Conservation (phyloP, 441 rosid species). For the Dalechampia spathulata region DNA sequence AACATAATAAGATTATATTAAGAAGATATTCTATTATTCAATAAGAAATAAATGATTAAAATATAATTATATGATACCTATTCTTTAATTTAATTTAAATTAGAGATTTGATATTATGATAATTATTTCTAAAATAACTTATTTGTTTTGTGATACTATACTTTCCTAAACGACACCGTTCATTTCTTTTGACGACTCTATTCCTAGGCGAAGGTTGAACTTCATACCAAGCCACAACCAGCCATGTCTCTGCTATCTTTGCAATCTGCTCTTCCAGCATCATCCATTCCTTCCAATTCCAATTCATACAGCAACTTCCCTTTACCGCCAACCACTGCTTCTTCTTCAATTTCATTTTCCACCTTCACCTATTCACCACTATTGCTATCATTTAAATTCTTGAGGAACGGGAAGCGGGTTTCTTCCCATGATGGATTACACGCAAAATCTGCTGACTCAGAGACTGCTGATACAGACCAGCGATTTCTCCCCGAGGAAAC, state of each 20-base stretch:
- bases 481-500: constrained; percentile 3
- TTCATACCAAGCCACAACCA: not conserved
- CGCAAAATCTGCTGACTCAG: constrained; percentile 27
- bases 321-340: constrained; percentile 8
- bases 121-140: no score
- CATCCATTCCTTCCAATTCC: not conserved
- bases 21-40: no score
- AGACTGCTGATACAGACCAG: constrained; percentile 17
- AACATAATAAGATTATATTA: no score
- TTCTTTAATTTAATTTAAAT: no score
- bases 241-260: constrained; percentile 16
- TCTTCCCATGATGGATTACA: constrained; percentile 15
- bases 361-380: constrained; percentile 6
- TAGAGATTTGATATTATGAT: no score
- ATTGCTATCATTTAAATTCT: not conserved
- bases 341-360: constrained; percentile 19
- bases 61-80: no score
- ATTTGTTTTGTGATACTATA: no score
- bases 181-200: no score
- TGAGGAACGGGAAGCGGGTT: constrained; percentile 16
- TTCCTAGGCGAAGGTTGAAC: no score
- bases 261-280: not conserved
- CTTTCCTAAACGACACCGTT: no score
- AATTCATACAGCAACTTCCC: not conserved
- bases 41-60: no score